A percentile compares a stretch with the other conserved stretches of the same genome.
These are phyloP conservation scores for Candida sanyiensis DNA, from an alignment of 805 yeast species.

Conservation along the genomic window DNA sequence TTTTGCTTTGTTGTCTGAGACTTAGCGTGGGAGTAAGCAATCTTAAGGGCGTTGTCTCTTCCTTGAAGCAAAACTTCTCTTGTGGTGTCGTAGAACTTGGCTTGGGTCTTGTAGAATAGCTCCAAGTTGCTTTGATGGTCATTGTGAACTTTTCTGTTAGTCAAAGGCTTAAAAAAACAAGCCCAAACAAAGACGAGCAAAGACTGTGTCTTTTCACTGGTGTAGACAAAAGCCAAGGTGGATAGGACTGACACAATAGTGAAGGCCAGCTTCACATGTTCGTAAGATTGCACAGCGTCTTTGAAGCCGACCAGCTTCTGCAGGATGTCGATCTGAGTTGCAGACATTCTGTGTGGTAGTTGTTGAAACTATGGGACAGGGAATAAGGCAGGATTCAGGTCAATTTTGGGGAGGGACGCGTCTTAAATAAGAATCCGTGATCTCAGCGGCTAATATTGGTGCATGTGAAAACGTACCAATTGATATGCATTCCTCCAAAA, in stretches of 20 bases:
- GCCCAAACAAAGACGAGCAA: conserved; percentile 29
- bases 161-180: conserved; percentile 31
- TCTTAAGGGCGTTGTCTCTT: conserved; percentile 53
- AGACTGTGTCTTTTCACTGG: conserved; percentile 20
- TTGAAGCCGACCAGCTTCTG: conserved; percentile 5
- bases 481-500: neutral
- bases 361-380: conserved; percentile 6
- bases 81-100: conserved; percentile 69
- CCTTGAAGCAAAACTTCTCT: conserved; percentile 65
- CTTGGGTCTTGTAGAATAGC: conserved; percentile 69
- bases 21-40: conserved; percentile 53
- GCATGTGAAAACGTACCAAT: neutral
- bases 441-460: neutral
- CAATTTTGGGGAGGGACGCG: neutral
- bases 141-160: conserved; percentile 23
- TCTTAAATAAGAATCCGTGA: neutral
- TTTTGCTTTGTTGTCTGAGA: conserved; percentile 29
- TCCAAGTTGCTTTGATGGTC: conserved; percentile 39
- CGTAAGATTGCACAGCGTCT: conserved; percentile 5
- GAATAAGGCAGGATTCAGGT: neutral
- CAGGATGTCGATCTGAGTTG: conserved; percentile 6
- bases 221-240: conserved; percentile 9
- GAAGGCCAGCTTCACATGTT: conserved; percentile 7
- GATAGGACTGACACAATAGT: conserved; percentile 9
- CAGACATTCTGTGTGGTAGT: conserved; percentile 1